These are phyloP conservation scores for Botrytis sinoallii DNA, from an alignment of 2,329 filamentous ascomycete genomes.

Conservation along the genomic window DNA sequence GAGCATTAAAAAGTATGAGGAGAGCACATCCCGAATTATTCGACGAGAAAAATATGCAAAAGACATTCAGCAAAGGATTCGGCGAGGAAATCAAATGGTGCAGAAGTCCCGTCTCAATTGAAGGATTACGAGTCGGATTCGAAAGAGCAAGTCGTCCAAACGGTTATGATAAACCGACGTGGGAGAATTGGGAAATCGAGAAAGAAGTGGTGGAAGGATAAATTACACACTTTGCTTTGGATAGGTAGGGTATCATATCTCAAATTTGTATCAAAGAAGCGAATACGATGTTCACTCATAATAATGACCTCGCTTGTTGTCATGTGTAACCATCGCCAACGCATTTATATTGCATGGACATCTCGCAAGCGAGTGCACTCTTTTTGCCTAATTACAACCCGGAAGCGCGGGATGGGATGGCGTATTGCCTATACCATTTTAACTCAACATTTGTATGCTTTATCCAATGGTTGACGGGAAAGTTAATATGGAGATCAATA, in stretches of 20 bases:
- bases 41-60: conserved; percentile 35
- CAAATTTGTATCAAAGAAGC: background rate
- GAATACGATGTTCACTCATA: background rate
- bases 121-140: conserved; percentile 35
- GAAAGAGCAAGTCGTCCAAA: conserved; percentile 45
- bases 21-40: conserved; percentile 35
- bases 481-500: background rate
- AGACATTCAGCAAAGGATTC: conserved; percentile 32
- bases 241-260: background rate
- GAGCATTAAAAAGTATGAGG: conserved; percentile 34
- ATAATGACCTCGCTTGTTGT: background rate
- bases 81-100: conserved; percentile 35
- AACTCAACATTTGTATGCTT: background rate
- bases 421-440: conserved; percentile 11
- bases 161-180: conserved; percentile 48
- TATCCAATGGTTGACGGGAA: background rate
- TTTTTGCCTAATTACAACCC: conserved; percentile 10
- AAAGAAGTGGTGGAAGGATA: conserved; percentile 29
- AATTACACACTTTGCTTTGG: background rate
- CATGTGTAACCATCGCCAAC: conserved; percentile 5
- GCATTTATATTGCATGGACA: background rate
- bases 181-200: conserved; percentile 39
- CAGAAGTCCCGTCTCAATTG: conserved; percentile 34
- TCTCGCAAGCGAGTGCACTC: conserved; percentile 16
- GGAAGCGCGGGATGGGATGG: conserved; percentile 16